Evolutionary conservation across 306 rosid genomes (phyloP).

Genomic region (Parietaria judaica): DNA sequence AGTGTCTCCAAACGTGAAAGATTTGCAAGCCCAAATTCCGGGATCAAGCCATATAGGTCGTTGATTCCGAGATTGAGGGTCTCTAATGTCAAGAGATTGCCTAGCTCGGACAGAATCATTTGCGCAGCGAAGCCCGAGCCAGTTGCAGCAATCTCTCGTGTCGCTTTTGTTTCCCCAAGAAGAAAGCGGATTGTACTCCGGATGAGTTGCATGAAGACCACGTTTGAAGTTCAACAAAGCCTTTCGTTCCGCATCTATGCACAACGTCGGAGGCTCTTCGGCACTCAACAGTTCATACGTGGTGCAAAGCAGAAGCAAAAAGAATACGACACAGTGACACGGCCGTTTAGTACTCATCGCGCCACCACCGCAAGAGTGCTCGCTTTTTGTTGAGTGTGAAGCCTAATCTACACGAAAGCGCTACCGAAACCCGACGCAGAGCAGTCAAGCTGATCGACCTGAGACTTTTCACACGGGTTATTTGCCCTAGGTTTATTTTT

Average conservation of each 20-base stretch:
- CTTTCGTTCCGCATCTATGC: background rate
- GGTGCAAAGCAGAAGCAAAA: background rate
- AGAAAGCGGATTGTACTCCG: background rate
- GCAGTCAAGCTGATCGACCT: too few relatives aligned
- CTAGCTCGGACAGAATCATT: background rate
- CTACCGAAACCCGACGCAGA: too few relatives aligned
- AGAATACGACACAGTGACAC: background rate
- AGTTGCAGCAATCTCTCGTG: constrained; percentile 3
- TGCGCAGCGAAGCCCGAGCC: background rate
- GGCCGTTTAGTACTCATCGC: too few relatives aligned
- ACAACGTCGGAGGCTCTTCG: background rate
- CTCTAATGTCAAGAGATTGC: background rate
- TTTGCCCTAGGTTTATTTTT: too few relatives aligned
- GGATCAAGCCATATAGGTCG: accelerated
- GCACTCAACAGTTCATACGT: too few relatives aligned
- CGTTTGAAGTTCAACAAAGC: background rate
- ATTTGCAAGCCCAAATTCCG: background rate
- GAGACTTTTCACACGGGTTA: too few relatives aligned
- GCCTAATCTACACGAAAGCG: too few relatives aligned
- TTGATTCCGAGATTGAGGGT: constrained; percentile 4
- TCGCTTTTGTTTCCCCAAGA: background rate
- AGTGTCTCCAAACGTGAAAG: background rate
- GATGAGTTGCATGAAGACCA: background rate
- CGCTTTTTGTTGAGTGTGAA: too few relatives aligned
- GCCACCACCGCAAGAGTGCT: too few relatives aligned